Evolutionary conservation across 352 stramenopile species (phyloP).

Genomic region (Chrysophaeum taylorii): DNA sequence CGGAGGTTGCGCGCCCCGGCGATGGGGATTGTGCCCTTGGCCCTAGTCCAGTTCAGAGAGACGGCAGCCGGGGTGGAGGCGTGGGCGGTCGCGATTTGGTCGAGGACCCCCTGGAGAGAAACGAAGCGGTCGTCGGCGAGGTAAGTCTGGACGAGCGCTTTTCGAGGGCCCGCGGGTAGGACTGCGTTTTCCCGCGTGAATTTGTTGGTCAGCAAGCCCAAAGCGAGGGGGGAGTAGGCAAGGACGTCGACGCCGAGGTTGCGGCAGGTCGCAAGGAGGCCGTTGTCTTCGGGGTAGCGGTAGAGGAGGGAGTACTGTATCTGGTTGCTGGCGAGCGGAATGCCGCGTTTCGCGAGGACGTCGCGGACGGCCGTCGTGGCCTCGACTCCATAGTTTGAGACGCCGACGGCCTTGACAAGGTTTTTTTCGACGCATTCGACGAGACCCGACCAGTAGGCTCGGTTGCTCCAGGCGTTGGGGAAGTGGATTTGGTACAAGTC

Average conservation of each 20-base stretch:
- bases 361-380: conserved; percentile 40
- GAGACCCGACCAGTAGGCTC: conserved; percentile 58
- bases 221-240: conserved; percentile 54
- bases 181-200: conserved; percentile 34
- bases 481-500: conserved; percentile 58
- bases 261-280: conserved; percentile 46
- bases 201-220: conserved; percentile 60
- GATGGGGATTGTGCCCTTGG: conserved; percentile 45
- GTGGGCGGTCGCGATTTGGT: conserved; percentile 29
- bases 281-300: conserved; percentile 43
- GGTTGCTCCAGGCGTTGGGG: conserved; percentile 39
- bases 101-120: conserved; percentile 32
- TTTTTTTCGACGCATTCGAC: conserved; percentile 53
- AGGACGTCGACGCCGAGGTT: conserved; percentile 53
- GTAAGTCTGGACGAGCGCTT: conserved; percentile 33
- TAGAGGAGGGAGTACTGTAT: conserved; percentile 59
- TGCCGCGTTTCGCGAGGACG: conserved; percentile 42
- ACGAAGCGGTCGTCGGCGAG: conserved; percentile 28
- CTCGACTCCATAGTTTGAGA: conserved; percentile 54
- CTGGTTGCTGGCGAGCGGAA: conserved; percentile 59
- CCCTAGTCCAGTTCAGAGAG: conserved; percentile 50
- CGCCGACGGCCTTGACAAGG: conserved; percentile 45
- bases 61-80: conserved; percentile 35
- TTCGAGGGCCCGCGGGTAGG: conserved; percentile 34
- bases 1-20: conserved; percentile 39